Percentiles rank a stretch among this genome's conserved stretches.
phyloP scores from a whole-genome alignment of 345 rosid genomes.

The Ceriops decandra region DNA sequence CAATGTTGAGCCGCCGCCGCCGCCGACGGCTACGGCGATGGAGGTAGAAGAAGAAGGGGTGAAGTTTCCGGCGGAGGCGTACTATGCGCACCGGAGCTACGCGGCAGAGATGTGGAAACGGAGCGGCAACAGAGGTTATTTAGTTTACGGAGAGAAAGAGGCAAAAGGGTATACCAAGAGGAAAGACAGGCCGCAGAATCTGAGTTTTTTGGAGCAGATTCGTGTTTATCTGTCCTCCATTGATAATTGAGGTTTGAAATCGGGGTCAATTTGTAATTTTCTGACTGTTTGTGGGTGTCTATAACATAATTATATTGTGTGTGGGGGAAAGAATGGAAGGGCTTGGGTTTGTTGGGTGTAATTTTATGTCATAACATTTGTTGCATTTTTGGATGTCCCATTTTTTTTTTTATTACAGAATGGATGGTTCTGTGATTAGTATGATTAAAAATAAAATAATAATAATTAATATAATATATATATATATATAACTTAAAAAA shows the following conservation, averaged over 20 bases:
- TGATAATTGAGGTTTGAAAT: not conserved
- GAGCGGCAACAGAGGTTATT: slow-evolving; percentile 42
- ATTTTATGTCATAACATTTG: too few relatives aligned
- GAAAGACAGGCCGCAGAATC: slow-evolving; percentile 59
- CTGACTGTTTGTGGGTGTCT: too few relatives aligned
- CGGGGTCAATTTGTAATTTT: not conserved
- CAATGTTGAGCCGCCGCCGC: slow-evolving; percentile 14
- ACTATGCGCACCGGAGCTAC: slow-evolving; percentile 58
- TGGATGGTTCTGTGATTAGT: too few relatives aligned
- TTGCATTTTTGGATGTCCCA: too few relatives aligned
- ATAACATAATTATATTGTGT: too few relatives aligned
- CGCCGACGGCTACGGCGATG: not conserved
- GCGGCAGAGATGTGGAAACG: slow-evolving; percentile 60
- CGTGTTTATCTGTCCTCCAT: slow-evolving; percentile 44
- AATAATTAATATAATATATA: too few relatives aligned
- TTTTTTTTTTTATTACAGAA: too few relatives aligned
- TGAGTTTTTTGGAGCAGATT: slow-evolving; percentile 68
- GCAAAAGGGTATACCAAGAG: slow-evolving; percentile 69
- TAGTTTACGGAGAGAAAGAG: slow-evolving; percentile 53
- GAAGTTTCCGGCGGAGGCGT: slow-evolving; percentile 44
- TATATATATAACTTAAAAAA: too few relatives aligned
- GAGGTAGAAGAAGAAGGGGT: not conserved
- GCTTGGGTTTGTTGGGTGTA: too few relatives aligned
- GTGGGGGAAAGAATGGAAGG: too few relatives aligned
- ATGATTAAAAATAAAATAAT: too few relatives aligned